These are phyloP conservation scores for Excoecaria agallocha DNA, from an alignment of 345 rosid genomes.

Conservation along the genomic window DNA sequence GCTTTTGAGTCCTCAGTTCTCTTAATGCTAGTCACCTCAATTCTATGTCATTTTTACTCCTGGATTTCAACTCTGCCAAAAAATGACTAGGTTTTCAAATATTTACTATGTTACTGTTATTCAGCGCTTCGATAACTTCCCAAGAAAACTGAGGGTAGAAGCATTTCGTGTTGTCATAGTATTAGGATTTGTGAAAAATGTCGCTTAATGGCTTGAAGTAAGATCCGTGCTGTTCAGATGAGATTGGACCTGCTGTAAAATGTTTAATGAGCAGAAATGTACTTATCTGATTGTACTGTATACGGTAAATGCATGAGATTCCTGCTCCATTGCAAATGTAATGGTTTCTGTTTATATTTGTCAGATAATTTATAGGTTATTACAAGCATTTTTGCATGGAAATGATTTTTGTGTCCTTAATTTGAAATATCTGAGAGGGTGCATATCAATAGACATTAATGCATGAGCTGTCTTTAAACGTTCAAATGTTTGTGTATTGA, in stretches of 20 bases:
- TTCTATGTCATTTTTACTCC: not conserved
- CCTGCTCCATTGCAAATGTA: too few relatives aligned
- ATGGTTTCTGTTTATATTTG: too few relatives aligned
- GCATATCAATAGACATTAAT: not conserved
- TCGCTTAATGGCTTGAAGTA: not conserved
- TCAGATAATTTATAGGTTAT: too few relatives aligned
- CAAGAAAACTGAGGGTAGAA: not conserved
- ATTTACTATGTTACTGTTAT: not conserved
- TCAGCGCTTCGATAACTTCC: too few relatives aligned
- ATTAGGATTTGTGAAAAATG: not conserved
- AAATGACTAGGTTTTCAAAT: not conserved
- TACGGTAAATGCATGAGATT: too few relatives aligned
- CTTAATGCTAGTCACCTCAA: not conserved
- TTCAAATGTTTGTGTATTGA: slow-evolving; percentile 1
- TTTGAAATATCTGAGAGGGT: not conserved
- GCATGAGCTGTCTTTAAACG: not conserved
- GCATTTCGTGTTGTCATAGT: not conserved
- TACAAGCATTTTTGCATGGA: not conserved
- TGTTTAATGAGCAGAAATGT: too few relatives aligned
- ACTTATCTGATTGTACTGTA: too few relatives aligned
- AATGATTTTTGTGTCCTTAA: not conserved
- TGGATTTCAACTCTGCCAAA: not conserved
- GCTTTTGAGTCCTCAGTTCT: not conserved
- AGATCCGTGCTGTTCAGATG: not conserved
- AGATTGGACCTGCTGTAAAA: too few relatives aligned